phyloP scores from a whole-genome alignment of 2,329 filamentous ascomycete genomes.

The Scedosporium minutisporum region DNA sequence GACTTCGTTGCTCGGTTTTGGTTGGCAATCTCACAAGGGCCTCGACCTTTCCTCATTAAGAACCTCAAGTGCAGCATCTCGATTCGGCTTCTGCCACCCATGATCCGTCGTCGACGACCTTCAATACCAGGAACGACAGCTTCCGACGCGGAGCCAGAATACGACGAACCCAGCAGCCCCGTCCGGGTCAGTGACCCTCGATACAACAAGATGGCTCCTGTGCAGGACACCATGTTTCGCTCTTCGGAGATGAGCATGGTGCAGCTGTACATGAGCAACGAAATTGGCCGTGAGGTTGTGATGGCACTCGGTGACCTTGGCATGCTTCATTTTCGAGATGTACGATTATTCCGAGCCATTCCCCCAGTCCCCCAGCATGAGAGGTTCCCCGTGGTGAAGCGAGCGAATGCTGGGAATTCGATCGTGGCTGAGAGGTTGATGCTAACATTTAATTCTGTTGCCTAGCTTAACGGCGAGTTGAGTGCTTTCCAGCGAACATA shows the following conservation, averaged over 20 bases:
- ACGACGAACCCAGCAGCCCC: background rate
- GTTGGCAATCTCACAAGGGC: background rate
- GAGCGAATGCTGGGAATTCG: background rate
- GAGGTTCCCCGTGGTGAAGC: too few species aligned
- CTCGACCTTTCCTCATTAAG: background rate
- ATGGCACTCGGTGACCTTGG: conserved; percentile 94
- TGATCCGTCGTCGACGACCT: conserved; percentile 7
- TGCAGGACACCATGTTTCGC: conserved; percentile 93
- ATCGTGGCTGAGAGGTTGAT: background rate
- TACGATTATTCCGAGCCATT: conserved; percentile 27
- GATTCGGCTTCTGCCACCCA: conserved; percentile 3
- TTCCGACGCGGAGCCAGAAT: background rate
- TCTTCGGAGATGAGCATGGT: conserved; percentile 99
- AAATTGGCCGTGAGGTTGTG: conserved; percentile 96
- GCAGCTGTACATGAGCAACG: conserved; percentile 97
- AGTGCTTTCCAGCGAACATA: conserved; percentile 96
- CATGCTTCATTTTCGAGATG: conserved; percentile 93
- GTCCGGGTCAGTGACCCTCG: background rate
- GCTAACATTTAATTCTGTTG: conserved; percentile 12
- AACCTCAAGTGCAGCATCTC: background rate
- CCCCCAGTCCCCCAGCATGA: too few species aligned
- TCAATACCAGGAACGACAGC: conserved; percentile 5
- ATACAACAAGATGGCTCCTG: conserved; percentile 45
- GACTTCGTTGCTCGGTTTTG: background rate
- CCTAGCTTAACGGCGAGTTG: conserved; percentile 80